These are phyloP conservation scores for Saturnispora sanitii DNA, from an alignment of 805 yeast genomes.

Conservation along the genomic window DNA sequence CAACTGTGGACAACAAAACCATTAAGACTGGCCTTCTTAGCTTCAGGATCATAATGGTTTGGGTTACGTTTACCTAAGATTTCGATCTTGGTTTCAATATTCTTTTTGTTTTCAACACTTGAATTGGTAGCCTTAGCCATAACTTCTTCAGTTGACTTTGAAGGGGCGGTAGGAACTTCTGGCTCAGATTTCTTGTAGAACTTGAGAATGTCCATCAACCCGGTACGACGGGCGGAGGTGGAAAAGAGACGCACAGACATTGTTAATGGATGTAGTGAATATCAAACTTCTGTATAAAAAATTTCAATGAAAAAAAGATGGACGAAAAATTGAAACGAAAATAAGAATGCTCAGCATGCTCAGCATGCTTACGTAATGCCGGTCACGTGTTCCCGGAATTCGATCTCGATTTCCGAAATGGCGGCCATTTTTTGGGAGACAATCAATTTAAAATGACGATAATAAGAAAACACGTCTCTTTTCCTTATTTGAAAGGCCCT, in stretches of 20 bases:
- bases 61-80: constrained; percentile 26
- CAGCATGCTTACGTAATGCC: too few relatives aligned
- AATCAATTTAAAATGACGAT: not conserved
- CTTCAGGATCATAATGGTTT: constrained; percentile 16
- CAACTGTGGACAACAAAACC: constrained; percentile 25
- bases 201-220: constrained; percentile 8
- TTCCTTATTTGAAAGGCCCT: too few relatives aligned
- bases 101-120: not conserved
- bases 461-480: too few relatives aligned
- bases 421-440: not conserved
- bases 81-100: constrained; percentile 15
- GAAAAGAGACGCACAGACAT: constrained; percentile 6
- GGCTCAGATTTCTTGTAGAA: constrained; percentile 7
- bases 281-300: not conserved
- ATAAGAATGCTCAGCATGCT: too few relatives aligned
- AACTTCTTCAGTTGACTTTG: constrained; percentile 7
- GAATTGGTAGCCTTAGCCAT: constrained; percentile 1
- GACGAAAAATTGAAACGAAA: not conserved
- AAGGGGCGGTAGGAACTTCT: constrained; percentile 1
- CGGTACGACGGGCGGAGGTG: constrained; percentile 5
- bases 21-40: constrained; percentile 18
- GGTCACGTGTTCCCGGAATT: too few relatives aligned
- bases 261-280: too few relatives aligned
- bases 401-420: too few relatives aligned
- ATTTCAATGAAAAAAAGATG: not conserved